Base-by-base conservation (phyloP, 1,284 basidiomycete species). In the Fistulinella staudtii region DNA sequence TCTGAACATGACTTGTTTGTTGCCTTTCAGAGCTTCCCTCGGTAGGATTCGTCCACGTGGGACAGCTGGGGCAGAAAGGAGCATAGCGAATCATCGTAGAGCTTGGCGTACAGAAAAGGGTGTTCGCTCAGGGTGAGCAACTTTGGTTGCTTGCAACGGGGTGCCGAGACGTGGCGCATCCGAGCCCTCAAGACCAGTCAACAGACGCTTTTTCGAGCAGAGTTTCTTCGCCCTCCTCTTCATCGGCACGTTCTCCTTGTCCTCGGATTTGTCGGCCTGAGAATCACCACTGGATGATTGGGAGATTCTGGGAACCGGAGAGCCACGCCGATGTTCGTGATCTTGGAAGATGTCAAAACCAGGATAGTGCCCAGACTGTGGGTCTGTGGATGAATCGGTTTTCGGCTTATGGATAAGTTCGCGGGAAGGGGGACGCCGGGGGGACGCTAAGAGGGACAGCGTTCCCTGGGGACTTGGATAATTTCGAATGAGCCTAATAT, bases 341-440 rank as follows among this genome's bases (percentile, higher is more conserved):
- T 87, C 84, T 52, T 67, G 73, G 58, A 76, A 73, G 35, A 88
- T 71, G 42, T 70, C 65, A 54, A 89, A 89, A 14, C 85, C 85
- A 8, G 85, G 85, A 58, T 85, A 85, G 56, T 88, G 86, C 27
- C 73, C 67, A 9, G 83, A 85, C 38, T 75, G 71, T 7, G 74
- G 74, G 55, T 83, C 74, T 33, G 67, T 61, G 18, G 67, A 68
- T 14, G 69, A 67, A 14, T 61, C 43, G 69, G 70, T 46, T 73
- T 72, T 67, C 8, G 44, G 39, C 14, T 42, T 46, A 9, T 43
- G 42, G 73, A 56, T 40, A 63, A 46, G 18, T 57, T 59, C 36
- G 53, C 57, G 46, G 35, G 45, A 38, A n/a, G 50, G 44, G 36
- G 56, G 54, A 30, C 47, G 51, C 21, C 41, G 52, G 29, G 51